These are phyloP conservation scores for Porodaedalea pini DNA, from an alignment of 1,284 basidiomycete genomes.

Conservation along the genomic window DNA sequence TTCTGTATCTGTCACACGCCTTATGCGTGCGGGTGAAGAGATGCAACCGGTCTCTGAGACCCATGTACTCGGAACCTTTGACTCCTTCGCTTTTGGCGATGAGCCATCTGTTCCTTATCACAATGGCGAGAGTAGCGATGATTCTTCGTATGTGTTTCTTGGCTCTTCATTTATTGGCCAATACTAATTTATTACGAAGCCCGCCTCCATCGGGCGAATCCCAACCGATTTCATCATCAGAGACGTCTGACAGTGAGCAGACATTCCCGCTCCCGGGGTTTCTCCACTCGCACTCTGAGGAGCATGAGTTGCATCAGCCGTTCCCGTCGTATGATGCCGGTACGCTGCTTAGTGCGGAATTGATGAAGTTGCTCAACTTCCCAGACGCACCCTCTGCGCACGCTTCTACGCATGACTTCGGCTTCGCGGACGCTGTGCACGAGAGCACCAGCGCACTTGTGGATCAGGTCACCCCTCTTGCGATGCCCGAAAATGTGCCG, in stretches of 20 bases:
- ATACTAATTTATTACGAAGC: background rate
- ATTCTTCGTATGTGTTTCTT: background rate
- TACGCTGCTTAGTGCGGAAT: background rate
- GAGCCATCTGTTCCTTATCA: background rate
- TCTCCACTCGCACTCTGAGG: background rate
- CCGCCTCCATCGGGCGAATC: background rate
- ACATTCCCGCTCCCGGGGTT: background rate
- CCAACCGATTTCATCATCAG: background rate
- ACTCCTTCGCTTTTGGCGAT: background rate
- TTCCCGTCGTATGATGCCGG: background rate
- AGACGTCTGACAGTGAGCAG: background rate
- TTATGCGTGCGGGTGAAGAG: background rate
- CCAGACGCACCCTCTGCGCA: background rate
- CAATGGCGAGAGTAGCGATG: background rate
- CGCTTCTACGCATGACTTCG: background rate
- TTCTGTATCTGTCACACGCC: conserved; percentile 7
- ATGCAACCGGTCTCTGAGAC: background rate
- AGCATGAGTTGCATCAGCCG: background rate
- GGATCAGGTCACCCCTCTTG: background rate
- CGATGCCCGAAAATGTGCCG: background rate
- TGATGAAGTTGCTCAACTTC: conserved; percentile 1
- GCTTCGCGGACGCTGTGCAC: background rate
- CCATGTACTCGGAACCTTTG: background rate
- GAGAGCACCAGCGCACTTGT: background rate
- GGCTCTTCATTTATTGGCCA: background rate